Conservation (phyloP, 75 land plant genomes). For the Selaginella moellendorffii region DNA sequence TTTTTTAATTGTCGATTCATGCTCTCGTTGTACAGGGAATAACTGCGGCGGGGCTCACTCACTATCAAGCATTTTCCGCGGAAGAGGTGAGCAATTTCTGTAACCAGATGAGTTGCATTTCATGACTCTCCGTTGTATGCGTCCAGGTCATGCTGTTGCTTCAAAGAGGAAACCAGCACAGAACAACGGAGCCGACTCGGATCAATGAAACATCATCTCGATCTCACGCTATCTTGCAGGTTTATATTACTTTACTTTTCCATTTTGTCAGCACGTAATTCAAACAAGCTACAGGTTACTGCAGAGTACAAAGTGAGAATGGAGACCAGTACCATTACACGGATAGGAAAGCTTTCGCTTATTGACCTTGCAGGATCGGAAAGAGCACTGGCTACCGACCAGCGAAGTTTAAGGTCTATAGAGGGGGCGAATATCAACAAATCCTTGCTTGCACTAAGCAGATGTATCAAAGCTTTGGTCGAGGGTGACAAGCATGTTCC, state of each 20-base stretch:
- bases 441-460: constrained; percentile 19
- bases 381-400: constrained; percentile 25
- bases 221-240: constrained; percentile 26
- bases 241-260: constrained; percentile 1
- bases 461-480: constrained; percentile 25
- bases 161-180: constrained; percentile 15
- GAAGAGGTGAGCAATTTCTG: constrained; percentile 16
- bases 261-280: background rate
- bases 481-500: constrained; percentile 23
- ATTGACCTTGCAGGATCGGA: constrained; percentile 27
- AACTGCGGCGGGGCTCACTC: constrained; percentile 15
- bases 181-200: constrained; percentile 19
- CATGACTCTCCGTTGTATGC: background rate
- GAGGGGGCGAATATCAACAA: constrained; percentile 27
- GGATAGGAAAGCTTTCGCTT: constrained; percentile 19
- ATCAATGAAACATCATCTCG: constrained; percentile 25
- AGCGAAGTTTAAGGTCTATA: constrained; percentile 14
- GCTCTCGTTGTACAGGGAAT: constrained; percentile 14
- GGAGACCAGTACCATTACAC: constrained; percentile 6
- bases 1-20: background rate
- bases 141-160: constrained; percentile 23
- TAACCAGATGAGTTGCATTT: too few species aligned
- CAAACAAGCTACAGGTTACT: too few species aligned
- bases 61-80: constrained; percentile 10
- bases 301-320: constrained; percentile 9